Evolutionary conservation across 306 rosid genomes (phyloP).

Genomic region (Prunus padus): DNA sequence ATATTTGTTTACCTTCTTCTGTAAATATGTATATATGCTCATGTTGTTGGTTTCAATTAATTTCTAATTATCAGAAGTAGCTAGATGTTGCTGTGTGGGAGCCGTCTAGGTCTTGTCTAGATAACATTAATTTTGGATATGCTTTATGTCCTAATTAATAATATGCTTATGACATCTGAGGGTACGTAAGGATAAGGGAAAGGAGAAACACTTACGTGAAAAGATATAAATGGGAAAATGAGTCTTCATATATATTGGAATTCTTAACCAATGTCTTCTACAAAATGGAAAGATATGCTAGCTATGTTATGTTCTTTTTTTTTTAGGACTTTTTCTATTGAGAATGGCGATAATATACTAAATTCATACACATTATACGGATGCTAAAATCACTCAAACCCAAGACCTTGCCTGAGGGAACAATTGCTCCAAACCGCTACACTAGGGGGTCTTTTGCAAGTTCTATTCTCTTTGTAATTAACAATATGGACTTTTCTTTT

Average conservation of each 20-base stretch:
- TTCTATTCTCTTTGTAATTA: neutral
- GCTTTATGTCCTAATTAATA: neutral
- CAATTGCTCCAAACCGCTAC: too few relatives aligned
- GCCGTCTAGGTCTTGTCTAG: neutral
- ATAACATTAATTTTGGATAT: neutral
- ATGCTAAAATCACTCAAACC: too few relatives aligned
- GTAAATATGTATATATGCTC: neutral
- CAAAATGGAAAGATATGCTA: too few relatives aligned
- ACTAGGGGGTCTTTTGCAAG: too few relatives aligned
- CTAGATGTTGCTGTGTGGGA: neutral
- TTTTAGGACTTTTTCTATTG: too few relatives aligned
- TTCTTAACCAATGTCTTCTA: neutral
- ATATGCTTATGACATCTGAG: neutral
- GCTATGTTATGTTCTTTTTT: too few relatives aligned
- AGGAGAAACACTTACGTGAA: neutral
- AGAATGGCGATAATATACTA: too few relatives aligned
- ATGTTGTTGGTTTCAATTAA: neutral
- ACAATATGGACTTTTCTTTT: neutral
- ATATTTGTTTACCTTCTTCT: neutral
- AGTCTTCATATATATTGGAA: neutral
- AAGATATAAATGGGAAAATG: neutral
- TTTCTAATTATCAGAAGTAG: neutral
- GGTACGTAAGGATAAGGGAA: neutral
- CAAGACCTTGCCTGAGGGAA: too few relatives aligned
- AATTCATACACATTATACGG: too few relatives aligned